phyloP scores from a whole-genome alignment of 768 basidiomycete species.

The Boletus reticulatus region DNA sequence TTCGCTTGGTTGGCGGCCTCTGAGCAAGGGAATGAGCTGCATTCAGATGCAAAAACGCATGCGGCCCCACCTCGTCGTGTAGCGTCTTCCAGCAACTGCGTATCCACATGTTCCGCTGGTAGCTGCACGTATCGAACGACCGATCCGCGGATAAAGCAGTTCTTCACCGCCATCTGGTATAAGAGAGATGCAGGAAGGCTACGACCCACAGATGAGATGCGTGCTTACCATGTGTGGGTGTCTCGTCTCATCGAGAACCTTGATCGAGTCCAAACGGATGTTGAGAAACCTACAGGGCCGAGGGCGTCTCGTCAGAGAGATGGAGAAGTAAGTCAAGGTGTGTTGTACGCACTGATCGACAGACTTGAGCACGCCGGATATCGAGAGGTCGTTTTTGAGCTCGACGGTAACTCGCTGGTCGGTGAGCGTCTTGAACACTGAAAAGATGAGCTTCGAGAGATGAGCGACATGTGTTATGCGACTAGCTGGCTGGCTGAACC shows the following conservation, averaged over 20 bases:
- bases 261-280: slow-evolving; percentile 93
- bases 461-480: slow-evolving; percentile 4
- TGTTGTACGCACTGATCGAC: slow-evolving; percentile 83
- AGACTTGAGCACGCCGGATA: slow-evolving; percentile 93
- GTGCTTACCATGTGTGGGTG: slow-evolving; percentile 93
- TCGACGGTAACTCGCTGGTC: slow-evolving; percentile 97
- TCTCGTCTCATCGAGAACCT: slow-evolving; percentile 85
- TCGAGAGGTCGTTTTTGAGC: slow-evolving; percentile 97
- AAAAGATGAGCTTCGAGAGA: slow-evolving; percentile 73
- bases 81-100: slow-evolving; percentile 92
- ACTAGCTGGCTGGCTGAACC: slow-evolving; percentile 1
- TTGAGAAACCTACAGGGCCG: slow-evolving; percentile 75
- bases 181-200: not conserved
- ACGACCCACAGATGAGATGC: not conserved
- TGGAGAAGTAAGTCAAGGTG: not conserved
- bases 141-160: slow-evolving; percentile 98
- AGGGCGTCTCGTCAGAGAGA: slow-evolving; percentile 1
- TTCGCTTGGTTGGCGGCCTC: slow-evolving; percentile 43
- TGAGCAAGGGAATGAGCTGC: slow-evolving; percentile 17
- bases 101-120: slow-evolving; percentile 90
- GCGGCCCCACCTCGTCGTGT: slow-evolving; percentile 79
- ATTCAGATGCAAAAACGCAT: not conserved
- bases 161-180: slow-evolving; percentile 93
- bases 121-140: slow-evolving; percentile 98
- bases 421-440: slow-evolving; percentile 98